These are phyloP conservation scores for Teratosphaeria nubilosa DNA, from an alignment of 2,329 filamentous ascomycete species.

Conservation along the genomic window DNA sequence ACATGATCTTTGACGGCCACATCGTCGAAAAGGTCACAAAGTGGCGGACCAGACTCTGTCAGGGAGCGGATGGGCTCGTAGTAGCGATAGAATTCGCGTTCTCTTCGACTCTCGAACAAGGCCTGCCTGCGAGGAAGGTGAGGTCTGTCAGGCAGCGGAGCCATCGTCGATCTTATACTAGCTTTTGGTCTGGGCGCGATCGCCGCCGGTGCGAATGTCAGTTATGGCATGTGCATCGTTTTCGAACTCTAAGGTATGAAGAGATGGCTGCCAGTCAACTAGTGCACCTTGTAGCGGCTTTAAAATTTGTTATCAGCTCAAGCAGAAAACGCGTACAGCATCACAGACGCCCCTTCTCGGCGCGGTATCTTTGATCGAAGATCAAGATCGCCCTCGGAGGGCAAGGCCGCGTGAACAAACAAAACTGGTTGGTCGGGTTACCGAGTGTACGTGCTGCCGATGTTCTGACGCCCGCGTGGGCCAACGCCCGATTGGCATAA, in stretches of 20 bases:
- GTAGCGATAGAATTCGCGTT: conserved; percentile 25
- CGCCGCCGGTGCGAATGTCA: not conserved
- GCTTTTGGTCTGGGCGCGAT: not conserved
- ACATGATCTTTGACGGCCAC: conserved; percentile 13
- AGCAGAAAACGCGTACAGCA: not conserved
- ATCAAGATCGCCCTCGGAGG: not conserved
- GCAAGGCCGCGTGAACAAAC: not conserved
- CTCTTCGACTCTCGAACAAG: conserved; percentile 17
- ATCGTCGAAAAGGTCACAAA: conserved; percentile 16
- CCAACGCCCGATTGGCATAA: not conserved
- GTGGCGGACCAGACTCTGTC: conserved; percentile 15
- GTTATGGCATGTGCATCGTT: not conserved
- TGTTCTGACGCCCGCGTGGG: not conserved
- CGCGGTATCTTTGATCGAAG: not conserved
- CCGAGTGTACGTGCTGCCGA: not conserved
- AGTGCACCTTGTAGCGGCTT: not conserved
- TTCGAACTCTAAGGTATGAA: not conserved
- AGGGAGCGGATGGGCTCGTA: conserved; percentile 19
- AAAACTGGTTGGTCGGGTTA: not conserved
- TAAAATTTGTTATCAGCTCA: not conserved
- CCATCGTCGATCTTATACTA: not conserved
- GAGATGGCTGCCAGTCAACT: not conserved
- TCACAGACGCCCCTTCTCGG: not conserved
- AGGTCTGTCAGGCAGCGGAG: not conserved
- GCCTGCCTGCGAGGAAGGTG: conserved; percentile 1